Percentiles rank a stretch among this genome's conserved stretches.
Conservation (phyloP, 345 rosid genomes). For the Eutrema japonicum region DNA sequence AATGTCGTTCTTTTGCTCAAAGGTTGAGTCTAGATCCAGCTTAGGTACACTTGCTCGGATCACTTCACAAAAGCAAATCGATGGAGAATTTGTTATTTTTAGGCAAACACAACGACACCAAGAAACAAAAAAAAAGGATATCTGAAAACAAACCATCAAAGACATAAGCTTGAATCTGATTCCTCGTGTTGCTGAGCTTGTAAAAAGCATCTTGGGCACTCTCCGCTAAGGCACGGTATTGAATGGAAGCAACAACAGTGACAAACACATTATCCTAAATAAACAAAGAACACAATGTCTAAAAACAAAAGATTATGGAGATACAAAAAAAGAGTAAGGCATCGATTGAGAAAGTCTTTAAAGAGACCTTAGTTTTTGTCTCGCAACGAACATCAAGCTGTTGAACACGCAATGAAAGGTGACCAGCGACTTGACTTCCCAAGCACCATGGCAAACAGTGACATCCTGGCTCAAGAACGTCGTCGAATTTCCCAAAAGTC, state of each 20-base stretch:
- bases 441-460: conserved; percentile 85
- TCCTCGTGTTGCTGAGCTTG: conserved; percentile 54
- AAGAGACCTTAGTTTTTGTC: conserved; percentile 82
- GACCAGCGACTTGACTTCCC: conserved; percentile 75
- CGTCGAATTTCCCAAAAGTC: conserved; percentile 74
- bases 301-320: neutral
- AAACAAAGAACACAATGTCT: neutral
- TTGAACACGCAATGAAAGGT: conserved; percentile 70
- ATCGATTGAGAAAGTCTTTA: neutral
- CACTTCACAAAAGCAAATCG: conserved; percentile 43
- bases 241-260: conserved; percentile 59
- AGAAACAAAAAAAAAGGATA: neutral
- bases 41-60: conserved; percentile 72
- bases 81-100: neutral
- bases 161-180: conserved; percentile 58
- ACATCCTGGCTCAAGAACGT: conserved; percentile 80
- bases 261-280: conserved; percentile 57
- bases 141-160: conserved; percentile 49
- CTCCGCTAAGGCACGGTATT: conserved; percentile 52
- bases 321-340: conserved; percentile 1
- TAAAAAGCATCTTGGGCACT: conserved; percentile 57
- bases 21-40: conserved; percentile 59
- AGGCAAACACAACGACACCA: conserved; percentile 18
- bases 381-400: conserved; percentile 88
- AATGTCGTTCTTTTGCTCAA: conserved; percentile 68